Evolutionary conservation across 176 grass and related monocot species (phyloP).

Genomic region (Eleusine coracana): DNA sequence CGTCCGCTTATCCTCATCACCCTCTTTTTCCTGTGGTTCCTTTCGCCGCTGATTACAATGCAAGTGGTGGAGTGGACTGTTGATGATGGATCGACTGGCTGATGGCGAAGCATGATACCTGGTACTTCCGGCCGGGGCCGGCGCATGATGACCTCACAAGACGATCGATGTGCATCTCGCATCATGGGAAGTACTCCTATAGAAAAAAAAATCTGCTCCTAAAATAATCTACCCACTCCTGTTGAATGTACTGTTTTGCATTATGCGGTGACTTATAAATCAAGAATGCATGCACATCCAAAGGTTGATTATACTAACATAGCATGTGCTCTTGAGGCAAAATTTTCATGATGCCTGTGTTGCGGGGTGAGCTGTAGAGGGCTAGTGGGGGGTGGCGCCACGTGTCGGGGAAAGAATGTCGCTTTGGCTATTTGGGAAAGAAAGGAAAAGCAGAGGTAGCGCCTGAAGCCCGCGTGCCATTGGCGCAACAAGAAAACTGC

Average conservation of each 20-base stretch:
- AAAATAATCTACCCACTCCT: no score
- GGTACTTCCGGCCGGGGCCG: not conserved
- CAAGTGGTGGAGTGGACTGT: not conserved
- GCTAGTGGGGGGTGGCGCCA: not conserved
- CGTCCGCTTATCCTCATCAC: not conserved
- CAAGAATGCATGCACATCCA: no score
- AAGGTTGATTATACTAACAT: no score
- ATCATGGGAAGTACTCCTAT: not conserved
- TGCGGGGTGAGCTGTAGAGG: not conserved
- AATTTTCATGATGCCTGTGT: not conserved
- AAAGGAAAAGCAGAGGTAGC: no score
- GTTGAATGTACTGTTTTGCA: no score
- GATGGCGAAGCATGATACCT: not conserved
- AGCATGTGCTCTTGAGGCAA: no score
- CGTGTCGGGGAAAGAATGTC: conserved; percentile 17
- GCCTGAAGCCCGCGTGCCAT: not conserved
- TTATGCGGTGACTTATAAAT: no score
- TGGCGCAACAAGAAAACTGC: not conserved
- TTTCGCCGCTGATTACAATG: not conserved
- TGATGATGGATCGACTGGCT: not conserved
- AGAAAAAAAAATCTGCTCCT: no score
- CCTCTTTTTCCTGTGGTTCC: not conserved
- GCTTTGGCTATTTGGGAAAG: not conserved
- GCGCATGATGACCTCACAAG: not conserved
- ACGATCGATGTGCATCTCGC: not conserved